Base-by-base conservation (phyloP, 805 yeast species). In the Starmerella powellii region DNA sequence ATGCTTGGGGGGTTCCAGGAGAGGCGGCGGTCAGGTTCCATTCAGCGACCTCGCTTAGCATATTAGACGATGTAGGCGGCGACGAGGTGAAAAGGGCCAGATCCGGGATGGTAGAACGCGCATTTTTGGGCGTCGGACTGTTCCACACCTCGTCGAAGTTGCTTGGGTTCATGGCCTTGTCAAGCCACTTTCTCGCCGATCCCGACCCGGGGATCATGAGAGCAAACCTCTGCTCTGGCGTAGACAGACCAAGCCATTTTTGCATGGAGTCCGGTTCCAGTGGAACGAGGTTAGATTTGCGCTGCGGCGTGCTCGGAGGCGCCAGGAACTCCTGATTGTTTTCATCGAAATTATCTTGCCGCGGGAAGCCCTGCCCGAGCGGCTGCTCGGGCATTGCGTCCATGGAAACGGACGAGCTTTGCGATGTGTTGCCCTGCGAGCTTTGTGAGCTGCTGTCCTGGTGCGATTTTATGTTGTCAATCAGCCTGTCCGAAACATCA, bases 1-100 rank as follows among this genome's bases (percentile, higher is more conserved):
- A n/a, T 8, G 37, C 23, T 3, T 20, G 37, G 16, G 37, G 37
- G 8, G 37, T 33, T 15, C 37, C 37, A 8, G 37, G 37, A 8
- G 37, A 33, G 17, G 21, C 37, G n/a, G n/a, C 12, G 10, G 12
- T 20, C 13, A 33, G 28, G 31, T 26, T 27, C 50, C 50, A 46
- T 30, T 46, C 50, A n/a, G 46, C 29, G 19, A 45, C 36, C 11
- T 48, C 52, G 34, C 52, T 48, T 33, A 48, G 44, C 38, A 48
- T 32, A n/a, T 32, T 46, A 8, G 52, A 48, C 11, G 52, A 48
- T 4, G 52, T 48, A 13, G 52, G 52, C 26, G 52, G 52, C 10
- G 52, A 48, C 13, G 51, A 47, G 17, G 48, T 43, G 32, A 46
- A 47, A 31, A 40, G 18, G 11, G 44, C 27, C 15, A 28, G 38